Evolutionary conservation across 2,329 filamentous ascomycete species (phyloP).

Genomic region (Ascochyta fabae): DNA sequence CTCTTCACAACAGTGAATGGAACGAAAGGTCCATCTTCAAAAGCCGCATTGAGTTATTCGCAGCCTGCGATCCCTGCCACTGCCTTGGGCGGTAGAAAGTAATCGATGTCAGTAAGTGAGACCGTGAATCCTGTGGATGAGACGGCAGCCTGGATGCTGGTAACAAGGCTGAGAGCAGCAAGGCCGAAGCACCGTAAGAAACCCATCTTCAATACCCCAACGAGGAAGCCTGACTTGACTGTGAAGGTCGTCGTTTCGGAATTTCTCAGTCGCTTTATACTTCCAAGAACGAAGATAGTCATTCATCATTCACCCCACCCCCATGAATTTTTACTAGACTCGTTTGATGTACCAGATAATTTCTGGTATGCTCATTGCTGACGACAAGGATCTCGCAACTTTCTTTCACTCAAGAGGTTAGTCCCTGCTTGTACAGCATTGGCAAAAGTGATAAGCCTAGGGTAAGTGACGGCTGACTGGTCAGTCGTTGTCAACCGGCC

Average conservation of each 20-base stretch:
- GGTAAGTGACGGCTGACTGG: constrained; percentile 4
- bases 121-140: constrained; percentile 51
- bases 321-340: neutral
- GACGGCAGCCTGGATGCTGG: constrained; percentile 25
- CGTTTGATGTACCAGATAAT: neutral
- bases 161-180: constrained; percentile 9
- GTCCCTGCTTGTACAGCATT: neutral
- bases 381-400: neutral
- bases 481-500: neutral
- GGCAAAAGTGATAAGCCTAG: constrained; percentile 12
- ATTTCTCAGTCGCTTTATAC: constrained; percentile 1
- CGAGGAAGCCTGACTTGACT: neutral
- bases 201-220: constrained; percentile 17
- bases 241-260: neutral
- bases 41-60: constrained; percentile 25
- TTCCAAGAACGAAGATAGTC: neutral
- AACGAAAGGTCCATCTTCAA: constrained; percentile 36
- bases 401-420: neutral
- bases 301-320: neutral
- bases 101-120: constrained; percentile 47
- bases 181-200: constrained; percentile 8
- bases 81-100: constrained; percentile 50
- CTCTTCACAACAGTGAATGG: constrained; percentile 50
- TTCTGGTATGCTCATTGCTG: neutral
- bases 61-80: constrained; percentile 41